phyloP scores from a whole-genome alignment of 2,329 filamentous ascomycete genomes.

The Aspergillus ustus region DNA sequence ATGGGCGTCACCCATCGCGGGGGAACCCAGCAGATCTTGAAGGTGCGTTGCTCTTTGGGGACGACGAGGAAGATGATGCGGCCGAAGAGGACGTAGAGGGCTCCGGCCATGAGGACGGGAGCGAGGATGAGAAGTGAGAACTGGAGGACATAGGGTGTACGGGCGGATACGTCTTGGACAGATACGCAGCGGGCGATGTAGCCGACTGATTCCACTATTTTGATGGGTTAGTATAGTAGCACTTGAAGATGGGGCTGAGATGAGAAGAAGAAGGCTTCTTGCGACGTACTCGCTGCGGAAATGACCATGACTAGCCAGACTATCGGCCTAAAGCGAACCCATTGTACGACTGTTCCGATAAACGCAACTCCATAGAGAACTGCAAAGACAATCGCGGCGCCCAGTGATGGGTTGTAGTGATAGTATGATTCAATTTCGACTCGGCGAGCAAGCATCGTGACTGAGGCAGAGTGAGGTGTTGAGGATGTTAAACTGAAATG shows the following conservation, averaged over 20 bases:
- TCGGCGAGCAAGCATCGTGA: slow-evolving; percentile 5
- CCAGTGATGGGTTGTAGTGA: slow-evolving; percentile 34
- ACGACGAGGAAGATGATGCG: slow-evolving; percentile 48
- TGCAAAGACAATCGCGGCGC: slow-evolving; percentile 34
- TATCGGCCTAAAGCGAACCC: slow-evolving; percentile 37
- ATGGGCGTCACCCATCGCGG: slow-evolving; percentile 43
- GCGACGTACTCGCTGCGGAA: slow-evolving; percentile 34
- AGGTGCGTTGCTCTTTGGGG: slow-evolving; percentile 36
- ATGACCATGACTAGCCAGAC: slow-evolving; percentile 41
- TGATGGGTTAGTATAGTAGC: not conserved
- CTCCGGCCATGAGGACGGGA: slow-evolving; percentile 47
- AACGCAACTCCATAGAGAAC: slow-evolving; percentile 33
- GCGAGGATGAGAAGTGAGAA: slow-evolving; percentile 46
- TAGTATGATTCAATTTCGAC: slow-evolving; percentile 22
- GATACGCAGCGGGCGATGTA: slow-evolving; percentile 41
- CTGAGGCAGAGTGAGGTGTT: not conserved
- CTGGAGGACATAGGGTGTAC: slow-evolving; percentile 40
- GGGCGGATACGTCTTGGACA: slow-evolving; percentile 28
- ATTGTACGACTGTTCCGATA: slow-evolving; percentile 34
- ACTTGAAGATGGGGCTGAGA: not conserved
- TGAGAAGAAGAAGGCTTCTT: not conserved
- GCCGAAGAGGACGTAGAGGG: slow-evolving; percentile 46
- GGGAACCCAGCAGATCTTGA: slow-evolving; percentile 43
- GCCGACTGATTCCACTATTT: slow-evolving; percentile 46
- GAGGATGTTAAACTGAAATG: not conserved